Base-by-base conservation (phyloP, 768 basidiomycete species). In the Boletus sp. region DNA sequence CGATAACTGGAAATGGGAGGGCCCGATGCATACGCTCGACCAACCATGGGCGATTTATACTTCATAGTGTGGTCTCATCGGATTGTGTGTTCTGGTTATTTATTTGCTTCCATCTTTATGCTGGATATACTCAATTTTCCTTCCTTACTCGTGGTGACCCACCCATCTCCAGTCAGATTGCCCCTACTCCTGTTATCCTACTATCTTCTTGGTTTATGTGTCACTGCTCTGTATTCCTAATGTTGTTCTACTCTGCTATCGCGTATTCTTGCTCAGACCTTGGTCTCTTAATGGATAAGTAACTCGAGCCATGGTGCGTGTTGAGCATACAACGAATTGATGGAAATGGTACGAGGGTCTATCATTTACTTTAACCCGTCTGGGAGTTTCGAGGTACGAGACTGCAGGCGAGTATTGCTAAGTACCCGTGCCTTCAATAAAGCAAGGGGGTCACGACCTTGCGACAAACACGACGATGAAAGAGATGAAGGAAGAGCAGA, bases 1-100 rank as follows among this genome's bases (percentile, higher is more conserved):
- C 19, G 59, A 62, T 33, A 78, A 79, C 39, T 91, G 84, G 84
- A 90, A 87, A 71, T 91, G 83, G 82, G 88, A 88, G 51, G 77
- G 80, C 59, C 66, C 76, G 34, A 88, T 90, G 87, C 71, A 78
- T 55, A 71, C 79, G 40, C 65, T 77, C 57, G 88, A 90, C 7
- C 83, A 81, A 64, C 77, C 86, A 23, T 91, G 89, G 89, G 85
- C 85, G 32, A 83, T 90, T 63, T 84, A 76, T 72, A 72, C 62
- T 44, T 69, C 69, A 60, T 71, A 65, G 58, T 62, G 45, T 61
- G 56, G 65, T 38, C 19, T 52, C 50, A 51, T 58, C 53, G 52
- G 63, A 67, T 65, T 68, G 58, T 56, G 61, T 60, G 68, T 70
- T 70, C 60, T 61, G 69, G 58, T 64, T 75, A 72, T 75, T 74